These are phyloP conservation scores for Aspergillus latus DNA, from an alignment of 2,329 filamentous ascomycete genomes.

Conservation along the genomic window DNA sequence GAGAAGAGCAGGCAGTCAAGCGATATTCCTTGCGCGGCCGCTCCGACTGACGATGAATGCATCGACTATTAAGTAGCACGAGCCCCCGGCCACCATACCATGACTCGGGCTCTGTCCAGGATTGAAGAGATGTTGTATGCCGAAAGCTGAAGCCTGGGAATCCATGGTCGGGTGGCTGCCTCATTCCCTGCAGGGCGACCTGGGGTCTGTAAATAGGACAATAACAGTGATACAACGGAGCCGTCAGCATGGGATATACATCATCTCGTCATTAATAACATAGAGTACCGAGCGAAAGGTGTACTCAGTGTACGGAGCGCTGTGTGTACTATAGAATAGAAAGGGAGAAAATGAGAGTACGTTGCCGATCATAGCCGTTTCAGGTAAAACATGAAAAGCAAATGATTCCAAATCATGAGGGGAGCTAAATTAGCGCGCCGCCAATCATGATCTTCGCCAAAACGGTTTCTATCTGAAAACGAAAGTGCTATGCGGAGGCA, in stretches of 20 bases:
- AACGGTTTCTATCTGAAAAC: conserved; percentile 19
- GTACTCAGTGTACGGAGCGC: too few relatives aligned
- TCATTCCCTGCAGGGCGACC: conserved; percentile 3
- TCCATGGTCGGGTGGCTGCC: neutral
- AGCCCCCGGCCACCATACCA: neutral
- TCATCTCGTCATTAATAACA: neutral
- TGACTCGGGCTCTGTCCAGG: conserved; percentile 9
- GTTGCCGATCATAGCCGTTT: too few relatives aligned
- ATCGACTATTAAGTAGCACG: conserved; percentile 8
- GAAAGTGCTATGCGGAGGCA: conserved; percentile 13
- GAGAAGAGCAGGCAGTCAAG: neutral
- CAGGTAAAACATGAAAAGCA: neutral
- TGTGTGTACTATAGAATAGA: neutral
- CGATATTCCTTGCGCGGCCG: neutral
- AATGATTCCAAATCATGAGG: conserved; percentile 26
- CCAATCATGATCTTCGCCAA: conserved; percentile 25
- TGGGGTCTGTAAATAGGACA: neutral
- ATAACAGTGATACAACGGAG: neutral
- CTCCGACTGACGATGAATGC: neutral
- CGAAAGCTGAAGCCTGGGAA: neutral
- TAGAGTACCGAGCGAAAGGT: neutral
- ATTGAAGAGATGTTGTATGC: neutral
- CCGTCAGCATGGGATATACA: neutral
- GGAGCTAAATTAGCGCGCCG: conserved; percentile 15
- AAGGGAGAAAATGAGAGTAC: too few relatives aligned